These are phyloP conservation scores for Melaleuca alternifolia DNA, from an alignment of 345 rosid species.

Conservation along the genomic window DNA sequence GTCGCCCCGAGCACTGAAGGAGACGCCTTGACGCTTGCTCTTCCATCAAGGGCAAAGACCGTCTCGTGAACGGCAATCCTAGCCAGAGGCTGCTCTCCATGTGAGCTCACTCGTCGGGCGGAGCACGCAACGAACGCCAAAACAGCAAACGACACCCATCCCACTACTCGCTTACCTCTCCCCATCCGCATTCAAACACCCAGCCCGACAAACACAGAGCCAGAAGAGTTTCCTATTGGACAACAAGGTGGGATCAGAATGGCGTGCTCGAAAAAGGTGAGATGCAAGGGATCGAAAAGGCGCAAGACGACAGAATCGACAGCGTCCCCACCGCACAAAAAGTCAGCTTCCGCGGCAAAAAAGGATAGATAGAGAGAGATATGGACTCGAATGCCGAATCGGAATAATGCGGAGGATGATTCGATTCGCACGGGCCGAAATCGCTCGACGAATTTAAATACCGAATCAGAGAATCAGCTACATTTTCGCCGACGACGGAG, in stretches of 20 bases:
- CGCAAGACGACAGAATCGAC: not conserved
- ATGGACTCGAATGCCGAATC: not conserved
- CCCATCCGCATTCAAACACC: not conserved
- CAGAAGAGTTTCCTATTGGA: not conserved
- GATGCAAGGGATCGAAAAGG: not conserved
- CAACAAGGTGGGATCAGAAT: not conserved
- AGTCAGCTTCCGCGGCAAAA: not conserved
- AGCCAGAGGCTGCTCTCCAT: slow-evolving; percentile 55
- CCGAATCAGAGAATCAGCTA: not conserved
- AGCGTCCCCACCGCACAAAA: not conserved
- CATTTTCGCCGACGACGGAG: not conserved
- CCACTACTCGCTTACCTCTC: not conserved
- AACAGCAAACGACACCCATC: not conserved
- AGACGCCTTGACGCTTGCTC: slow-evolving; percentile 14
- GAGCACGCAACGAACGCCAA: not conserved
- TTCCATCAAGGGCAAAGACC: not conserved
- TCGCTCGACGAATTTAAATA: not conserved
- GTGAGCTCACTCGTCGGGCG: not conserved
- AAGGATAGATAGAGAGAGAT: not conserved
- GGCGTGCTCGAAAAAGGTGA: not conserved
- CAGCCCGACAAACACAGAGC: not conserved
- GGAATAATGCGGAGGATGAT: not conserved
- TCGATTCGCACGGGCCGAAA: not conserved
- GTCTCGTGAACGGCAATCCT: slow-evolving; percentile 22
- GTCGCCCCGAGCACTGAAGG: slow-evolving; percentile 48